Evolutionary conservation across 1,139 yeast species (phyloP).

Genomic region (Candida freyschussii): DNA sequence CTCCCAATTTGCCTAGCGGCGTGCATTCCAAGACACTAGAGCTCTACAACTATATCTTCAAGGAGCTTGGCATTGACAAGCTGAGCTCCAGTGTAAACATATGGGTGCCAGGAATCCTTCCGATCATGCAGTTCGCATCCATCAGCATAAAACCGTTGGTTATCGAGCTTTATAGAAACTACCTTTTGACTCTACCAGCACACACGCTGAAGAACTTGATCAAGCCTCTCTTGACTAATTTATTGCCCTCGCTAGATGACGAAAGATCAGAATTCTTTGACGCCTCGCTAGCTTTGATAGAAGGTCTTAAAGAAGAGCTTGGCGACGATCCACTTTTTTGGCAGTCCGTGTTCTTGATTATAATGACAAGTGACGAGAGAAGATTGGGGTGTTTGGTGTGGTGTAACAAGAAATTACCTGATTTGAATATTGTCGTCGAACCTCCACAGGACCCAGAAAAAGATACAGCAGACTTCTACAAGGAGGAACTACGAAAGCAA

Average conservation of each 20-base stretch:
- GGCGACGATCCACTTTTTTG: constrained; percentile 76
- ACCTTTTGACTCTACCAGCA: constrained; percentile 50
- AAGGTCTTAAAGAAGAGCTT: constrained; percentile 51
- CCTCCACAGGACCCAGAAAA: constrained; percentile 14
- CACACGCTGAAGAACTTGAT: constrained; percentile 47
- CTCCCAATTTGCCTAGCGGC: constrained; percentile 84
- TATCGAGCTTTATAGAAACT: constrained; percentile 53
- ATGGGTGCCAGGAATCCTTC: constrained; percentile 90
- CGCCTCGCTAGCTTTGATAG: constrained; percentile 56
- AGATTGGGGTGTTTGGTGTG: constrained; percentile 80
- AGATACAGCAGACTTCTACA: constrained; percentile 11
- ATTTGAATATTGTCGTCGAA: constrained; percentile 35
- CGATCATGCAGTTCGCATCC: constrained; percentile 81
- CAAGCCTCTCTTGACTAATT: constrained; percentile 66
- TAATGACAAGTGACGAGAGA: constrained; percentile 74
- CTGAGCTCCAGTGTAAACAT: constrained; percentile 49
- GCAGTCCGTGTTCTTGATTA: constrained; percentile 72
- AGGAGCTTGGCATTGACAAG: constrained; percentile 47
- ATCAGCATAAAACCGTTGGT: constrained; percentile 80
- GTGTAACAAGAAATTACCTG: constrained; percentile 65
- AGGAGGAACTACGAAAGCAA: constrained; percentile 6
- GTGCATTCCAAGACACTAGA: constrained; percentile 88
- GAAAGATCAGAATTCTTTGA: constrained; percentile 80
- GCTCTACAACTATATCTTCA: constrained; percentile 67
- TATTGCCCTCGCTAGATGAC: constrained; percentile 88